Base-by-base conservation (phyloP, 2,329 filamentous ascomycete species). In the Colletotrichum karsti region DNA sequence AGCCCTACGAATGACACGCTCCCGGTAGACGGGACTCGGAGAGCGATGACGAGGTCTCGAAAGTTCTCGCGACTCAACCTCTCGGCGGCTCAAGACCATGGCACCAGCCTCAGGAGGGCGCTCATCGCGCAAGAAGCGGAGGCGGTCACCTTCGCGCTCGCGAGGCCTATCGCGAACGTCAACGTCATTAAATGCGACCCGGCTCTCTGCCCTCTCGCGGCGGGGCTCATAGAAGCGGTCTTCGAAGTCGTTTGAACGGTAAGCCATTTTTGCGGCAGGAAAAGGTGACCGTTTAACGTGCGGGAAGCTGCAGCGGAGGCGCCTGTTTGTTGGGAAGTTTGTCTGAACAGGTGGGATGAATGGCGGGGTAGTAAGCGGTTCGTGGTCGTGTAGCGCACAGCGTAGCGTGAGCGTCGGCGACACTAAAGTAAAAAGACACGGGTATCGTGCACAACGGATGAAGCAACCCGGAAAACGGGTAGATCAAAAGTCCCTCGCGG, bases 61-160 rank as follows among this genome's bases (percentile, higher is more conserved):
- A 44, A 80, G 79, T 74, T 88, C 86, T 67, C 86, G 73, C 1
- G 84, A 87, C 78, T 89, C 87, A 56, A 88, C 80, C 63, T 89
- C 86, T 50, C 86, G 82, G 71, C 85, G 79, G 57, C 87, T 84
- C 53, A 89, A 80, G 18, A 89, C 87, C 73, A 89, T 76, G 39
- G 83, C 81, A 3, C 86, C 86, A 26, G 82, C 77, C 65, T 88
- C 86, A 26, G 83, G 83, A 62, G 85, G 81, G 28, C 71, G 75
- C 42, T 87, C 85, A 3, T 87, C 83, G 55, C 85, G 83, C 65
- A 89, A 76, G 72, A 88, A 88, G 44, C 84, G 81, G 62, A 79
- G 69, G 30, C 72, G 69, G 58, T 69, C 76, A n/a, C 77, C 75
- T n/a, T 83, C 82, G 48, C 78, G 76, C 61, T 84, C 83, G 48